Evolutionary conservation across 371 early-diverging fungal species (phyloP).

Genomic region (Dichotomocladium elegans): DNA sequence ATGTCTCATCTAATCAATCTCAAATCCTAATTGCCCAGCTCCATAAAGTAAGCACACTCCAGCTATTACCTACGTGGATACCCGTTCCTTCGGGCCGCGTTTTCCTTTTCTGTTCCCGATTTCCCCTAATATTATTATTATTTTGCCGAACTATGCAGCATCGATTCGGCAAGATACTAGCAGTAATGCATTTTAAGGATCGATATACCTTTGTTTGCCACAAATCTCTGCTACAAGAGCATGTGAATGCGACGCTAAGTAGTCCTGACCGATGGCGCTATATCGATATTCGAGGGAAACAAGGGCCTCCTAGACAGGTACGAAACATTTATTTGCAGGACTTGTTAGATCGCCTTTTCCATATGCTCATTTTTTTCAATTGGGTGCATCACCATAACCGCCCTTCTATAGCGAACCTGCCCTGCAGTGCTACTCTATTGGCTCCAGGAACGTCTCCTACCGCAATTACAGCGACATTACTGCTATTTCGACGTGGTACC

Average conservation of each 20-base stretch:
- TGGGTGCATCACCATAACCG: not conserved
- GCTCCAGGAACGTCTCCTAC: slow-evolving; percentile 15
- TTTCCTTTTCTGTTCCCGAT: not conserved
- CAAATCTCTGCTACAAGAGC: slow-evolving; percentile 15
- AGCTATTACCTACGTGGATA: not conserved
- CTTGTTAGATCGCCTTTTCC: too few relatives aligned
- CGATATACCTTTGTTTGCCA: slow-evolving; percentile 42
- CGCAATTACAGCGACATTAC: slow-evolving; percentile 10
- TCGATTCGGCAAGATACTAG: slow-evolving; percentile 12
- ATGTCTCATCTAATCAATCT: slow-evolving; percentile 11
- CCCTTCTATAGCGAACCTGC: not conserved
- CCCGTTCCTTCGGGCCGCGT: too few relatives aligned
- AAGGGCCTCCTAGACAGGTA: slow-evolving; percentile 15
- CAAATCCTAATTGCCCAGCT: slow-evolving; percentile 5
- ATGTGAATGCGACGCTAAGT: slow-evolving; percentile 12
- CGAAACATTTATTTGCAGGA: too few relatives aligned
- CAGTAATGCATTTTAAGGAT: slow-evolving; percentile 36
- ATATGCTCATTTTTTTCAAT: not conserved
- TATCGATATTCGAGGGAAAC: slow-evolving; percentile 15
- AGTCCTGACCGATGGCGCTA: slow-evolving; percentile 6
- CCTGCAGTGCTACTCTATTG: slow-evolving; percentile 13
- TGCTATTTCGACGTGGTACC: slow-evolving; percentile 18
- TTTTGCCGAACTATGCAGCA: slow-evolving; percentile 1
- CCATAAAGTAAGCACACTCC: slow-evolving; percentile 5
- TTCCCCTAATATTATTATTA: not conserved